Evolutionary conservation across 306 rosid genomes (phyloP).

Genomic region (Citrullus colocynthis): DNA sequence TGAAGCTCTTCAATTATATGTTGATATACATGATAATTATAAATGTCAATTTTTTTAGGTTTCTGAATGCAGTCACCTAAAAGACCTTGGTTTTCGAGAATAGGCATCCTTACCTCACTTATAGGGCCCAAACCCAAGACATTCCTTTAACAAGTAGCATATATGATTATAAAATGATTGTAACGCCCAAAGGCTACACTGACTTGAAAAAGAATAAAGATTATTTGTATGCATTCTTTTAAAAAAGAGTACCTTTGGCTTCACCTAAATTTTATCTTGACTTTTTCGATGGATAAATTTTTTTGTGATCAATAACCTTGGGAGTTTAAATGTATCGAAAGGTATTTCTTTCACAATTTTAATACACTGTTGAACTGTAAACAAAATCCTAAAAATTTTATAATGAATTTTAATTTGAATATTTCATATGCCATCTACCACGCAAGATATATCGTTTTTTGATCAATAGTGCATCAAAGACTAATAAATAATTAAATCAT

Average conservation of each 20-base stretch:
- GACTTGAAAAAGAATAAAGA: not conserved
- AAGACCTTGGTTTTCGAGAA: not conserved
- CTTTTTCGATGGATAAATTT: not conserved
- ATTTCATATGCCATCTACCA: not conserved
- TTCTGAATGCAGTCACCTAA: not conserved
- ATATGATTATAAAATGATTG: not conserved
- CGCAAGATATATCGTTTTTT: not conserved
- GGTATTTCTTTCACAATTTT: not conserved
- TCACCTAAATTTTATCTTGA: not conserved
- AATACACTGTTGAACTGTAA: not conserved
- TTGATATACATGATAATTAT: not conserved
- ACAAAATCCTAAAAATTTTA: not conserved
- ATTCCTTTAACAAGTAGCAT: not conserved
- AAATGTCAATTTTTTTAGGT: not conserved
- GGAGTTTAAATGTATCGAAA: not conserved
- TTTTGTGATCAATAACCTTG: not conserved
- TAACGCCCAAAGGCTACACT: not conserved
- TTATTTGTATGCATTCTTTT: not conserved
- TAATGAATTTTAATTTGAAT: not conserved
- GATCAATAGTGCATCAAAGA: not conserved
- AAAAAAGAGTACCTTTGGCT: too few species aligned
- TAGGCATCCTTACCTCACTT: not conserved
- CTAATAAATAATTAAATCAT: not conserved
- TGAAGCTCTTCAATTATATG: not conserved
- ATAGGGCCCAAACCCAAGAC: not conserved